Conservation (phyloP, 139 green algal species). For the Micractinium conductrix region DNA sequence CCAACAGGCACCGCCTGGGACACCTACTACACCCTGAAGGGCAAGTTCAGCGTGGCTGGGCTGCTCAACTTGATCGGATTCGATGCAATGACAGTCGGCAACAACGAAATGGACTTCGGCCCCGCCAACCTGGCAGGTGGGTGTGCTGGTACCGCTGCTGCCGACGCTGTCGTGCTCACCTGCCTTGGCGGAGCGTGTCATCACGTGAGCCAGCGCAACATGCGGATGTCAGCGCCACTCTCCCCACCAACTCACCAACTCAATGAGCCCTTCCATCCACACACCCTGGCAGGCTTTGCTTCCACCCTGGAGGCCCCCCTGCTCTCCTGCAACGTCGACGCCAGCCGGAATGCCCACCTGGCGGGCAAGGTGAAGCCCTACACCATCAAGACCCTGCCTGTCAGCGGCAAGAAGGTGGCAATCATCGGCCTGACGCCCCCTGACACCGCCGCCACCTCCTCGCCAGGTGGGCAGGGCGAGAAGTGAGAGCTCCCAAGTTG, state of each 20-base stretch:
- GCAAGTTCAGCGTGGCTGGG: neutral
- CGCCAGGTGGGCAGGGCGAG: too few species aligned
- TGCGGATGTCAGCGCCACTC: too few species aligned
- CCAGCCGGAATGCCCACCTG: neutral
- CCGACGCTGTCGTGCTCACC: too few species aligned
- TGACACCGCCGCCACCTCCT: neutral
- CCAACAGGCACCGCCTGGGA: conserved; percentile 19
- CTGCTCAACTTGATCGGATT: conserved; percentile 13
- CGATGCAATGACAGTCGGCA: conserved; percentile 2
- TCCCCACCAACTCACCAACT: too few species aligned
- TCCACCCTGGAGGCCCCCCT: conserved; percentile 29
- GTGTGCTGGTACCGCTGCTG: too few species aligned
- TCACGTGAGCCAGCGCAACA: too few species aligned
- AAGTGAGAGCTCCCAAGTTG: too few species aligned
- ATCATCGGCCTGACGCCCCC: neutral
- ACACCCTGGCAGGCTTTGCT: neutral
- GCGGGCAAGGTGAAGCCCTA: neutral
- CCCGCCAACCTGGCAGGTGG: conserved; percentile 6
- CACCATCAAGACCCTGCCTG: neutral
- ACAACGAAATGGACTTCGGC: conserved; percentile 18
- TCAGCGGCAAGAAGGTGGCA: neutral
- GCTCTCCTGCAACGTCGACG: conserved; percentile 49
- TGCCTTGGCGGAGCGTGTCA: too few species aligned
- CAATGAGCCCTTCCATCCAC: too few species aligned
- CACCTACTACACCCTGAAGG: neutral